Base-by-base conservation (phyloP, 139 green algal genomes). In the Micromonas commoda region DNA sequence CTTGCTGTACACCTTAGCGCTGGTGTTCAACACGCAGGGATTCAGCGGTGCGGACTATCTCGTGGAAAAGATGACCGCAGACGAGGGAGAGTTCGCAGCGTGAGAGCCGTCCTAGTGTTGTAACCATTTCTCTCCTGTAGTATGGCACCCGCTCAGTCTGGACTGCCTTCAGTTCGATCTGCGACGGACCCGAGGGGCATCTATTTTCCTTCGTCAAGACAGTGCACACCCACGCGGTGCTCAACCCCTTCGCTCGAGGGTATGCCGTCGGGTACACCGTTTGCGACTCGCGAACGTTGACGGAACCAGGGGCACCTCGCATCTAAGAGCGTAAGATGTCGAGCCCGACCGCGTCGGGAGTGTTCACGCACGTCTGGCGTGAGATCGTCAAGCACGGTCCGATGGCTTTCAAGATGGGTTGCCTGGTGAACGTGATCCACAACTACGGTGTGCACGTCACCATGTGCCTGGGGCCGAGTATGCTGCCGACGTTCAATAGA, bases 401-500 rank as follows among this genome's bases (percentile, higher is more conserved):
- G 45, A 57, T 57, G 45, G 45, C 16, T 9, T 16, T 9, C 45
- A 16, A 57, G 45, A 9, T 57, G 9, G 45, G 45, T 16, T 57
- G 45, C 45, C 45, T 57, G 9, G 45, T 57, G 9, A 57, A 16
- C 45, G 45, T 57, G 9, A 16, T 57, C 9, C 45, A 57, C 45
- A 57, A 57, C 45, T 57, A 78, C 32, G 51, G 53, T 21, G 29
- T 34, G 21, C 34, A 73, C 1, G 16, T 65, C n/a, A 68, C 72
- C 63, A 82, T 91, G 84, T 93, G 88, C 80, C 79, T 91, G 5
- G 91, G 91, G 0, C 91, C 90, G 0, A 90, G 81, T 79, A 96
- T 96, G 88, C 72, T 93, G 72, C 91, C 91, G 19, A 94, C 88
- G 6, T 91, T 96, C 76, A 92, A 94, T 71, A 73, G 81, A 21